Conservation (phyloP, 768 basidiomycete genomes). For the Roridomyces roridus region DNA sequence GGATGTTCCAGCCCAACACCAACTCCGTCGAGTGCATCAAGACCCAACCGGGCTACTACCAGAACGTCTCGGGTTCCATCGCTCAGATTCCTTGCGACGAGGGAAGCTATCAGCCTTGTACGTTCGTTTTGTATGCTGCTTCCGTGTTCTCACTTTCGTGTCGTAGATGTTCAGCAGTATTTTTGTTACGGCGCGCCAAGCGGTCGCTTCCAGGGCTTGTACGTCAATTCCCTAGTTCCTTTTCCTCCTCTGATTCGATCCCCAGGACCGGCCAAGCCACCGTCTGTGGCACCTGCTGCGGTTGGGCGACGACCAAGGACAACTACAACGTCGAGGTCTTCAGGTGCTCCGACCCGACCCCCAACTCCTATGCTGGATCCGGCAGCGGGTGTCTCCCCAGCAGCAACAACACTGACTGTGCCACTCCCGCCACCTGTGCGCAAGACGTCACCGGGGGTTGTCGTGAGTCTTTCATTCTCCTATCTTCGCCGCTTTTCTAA, state of each 20-base stretch:
- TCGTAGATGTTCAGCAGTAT: neutral
- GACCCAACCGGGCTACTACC: neutral
- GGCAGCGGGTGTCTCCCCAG: conserved; percentile 9
- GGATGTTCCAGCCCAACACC: conserved; percentile 7
- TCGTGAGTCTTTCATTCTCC: neutral
- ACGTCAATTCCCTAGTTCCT: neutral
- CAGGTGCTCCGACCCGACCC: conserved; percentile 12
- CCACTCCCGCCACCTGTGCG: neutral
- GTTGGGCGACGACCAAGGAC: neutral
- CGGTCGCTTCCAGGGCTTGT: conserved; percentile 8
- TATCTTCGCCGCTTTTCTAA: neutral
- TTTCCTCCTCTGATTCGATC: neutral
- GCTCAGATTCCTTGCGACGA: neutral
- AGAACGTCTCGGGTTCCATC: neutral
- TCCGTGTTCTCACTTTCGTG: neutral
- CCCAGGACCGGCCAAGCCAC: conserved; percentile 1
- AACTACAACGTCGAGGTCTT: conserved; percentile 7
- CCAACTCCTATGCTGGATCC: neutral
- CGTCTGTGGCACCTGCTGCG: conserved; percentile 15
- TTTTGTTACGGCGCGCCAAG: conserved; percentile 7
- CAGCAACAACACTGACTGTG: neutral
- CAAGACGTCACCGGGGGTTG: conserved; percentile 3
- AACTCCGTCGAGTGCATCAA: neutral
- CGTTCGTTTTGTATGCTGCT: neutral
- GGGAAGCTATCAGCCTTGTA: conserved; percentile 13